phyloP scores from a whole-genome alignment of 176 grass and related monocot genomes.

The Triticum timopheevii region DNA sequence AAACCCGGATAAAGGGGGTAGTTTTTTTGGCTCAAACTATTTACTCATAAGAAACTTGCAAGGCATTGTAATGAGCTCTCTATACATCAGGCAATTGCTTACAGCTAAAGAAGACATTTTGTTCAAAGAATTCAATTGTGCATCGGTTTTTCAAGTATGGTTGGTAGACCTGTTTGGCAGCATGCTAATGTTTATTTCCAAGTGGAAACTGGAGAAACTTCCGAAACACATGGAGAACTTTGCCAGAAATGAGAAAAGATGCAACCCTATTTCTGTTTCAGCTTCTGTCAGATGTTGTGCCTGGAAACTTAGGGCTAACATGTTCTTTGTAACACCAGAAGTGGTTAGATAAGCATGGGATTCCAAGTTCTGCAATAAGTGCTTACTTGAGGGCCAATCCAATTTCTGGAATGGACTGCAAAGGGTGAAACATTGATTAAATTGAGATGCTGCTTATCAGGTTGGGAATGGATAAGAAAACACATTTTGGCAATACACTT shows the following conservation, averaged over 20 bases:
- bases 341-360: neutral
- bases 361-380: neutral
- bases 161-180: neutral
- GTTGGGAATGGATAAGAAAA: neutral
- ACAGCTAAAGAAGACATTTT: too few relatives aligned
- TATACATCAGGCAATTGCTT: too few relatives aligned
- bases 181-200: neutral
- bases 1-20: too few relatives aligned
- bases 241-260: neutral
- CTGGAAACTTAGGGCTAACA: neutral
- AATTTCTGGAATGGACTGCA: neutral
- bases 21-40: too few relatives aligned
- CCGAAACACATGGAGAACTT: neutral
- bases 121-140: too few relatives aligned
- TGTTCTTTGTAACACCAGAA: neutral
- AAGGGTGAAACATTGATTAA: neutral
- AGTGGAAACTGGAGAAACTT: neutral
- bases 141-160: neutral
- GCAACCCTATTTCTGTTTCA: neutral
- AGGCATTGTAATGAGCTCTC: too few relatives aligned
- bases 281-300: neutral
- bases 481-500: neutral
- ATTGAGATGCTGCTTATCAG: neutral
- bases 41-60: too few relatives aligned
- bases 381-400: neutral